These are phyloP conservation scores for Tranzscheliella williamsii DNA, from an alignment of 1,284 basidiomycete genomes.

Conservation along the genomic window DNA sequence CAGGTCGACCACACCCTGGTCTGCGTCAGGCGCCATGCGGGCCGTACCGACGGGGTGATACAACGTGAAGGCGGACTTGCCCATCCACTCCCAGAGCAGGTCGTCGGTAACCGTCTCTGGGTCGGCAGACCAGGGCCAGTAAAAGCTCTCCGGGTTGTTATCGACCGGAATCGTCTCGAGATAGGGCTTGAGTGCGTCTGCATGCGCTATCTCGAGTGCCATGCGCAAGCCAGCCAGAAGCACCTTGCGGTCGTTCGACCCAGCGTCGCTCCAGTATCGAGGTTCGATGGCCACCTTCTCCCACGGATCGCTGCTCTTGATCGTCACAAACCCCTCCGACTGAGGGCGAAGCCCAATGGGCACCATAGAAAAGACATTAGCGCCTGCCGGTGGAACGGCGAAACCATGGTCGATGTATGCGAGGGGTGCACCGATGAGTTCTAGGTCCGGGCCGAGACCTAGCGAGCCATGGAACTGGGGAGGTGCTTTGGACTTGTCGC, in stretches of 20 bases:
- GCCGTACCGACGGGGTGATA: slow-evolving; percentile 67
- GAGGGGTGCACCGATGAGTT: slow-evolving; percentile 44
- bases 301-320: slow-evolving; percentile 24
- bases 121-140: slow-evolving; percentile 39
- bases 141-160: slow-evolving; percentile 26
- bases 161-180: slow-evolving; percentile 31
- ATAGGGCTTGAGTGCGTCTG: slow-evolving; percentile 26
- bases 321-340: slow-evolving; percentile 32
- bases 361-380: slow-evolving; percentile 27
- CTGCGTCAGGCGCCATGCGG: slow-evolving; percentile 24
- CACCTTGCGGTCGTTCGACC: slow-evolving; percentile 43
- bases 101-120: slow-evolving; percentile 45
- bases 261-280: slow-evolving; percentile 35
- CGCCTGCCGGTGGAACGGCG: slow-evolving; percentile 19
- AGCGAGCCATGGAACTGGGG: slow-evolving; percentile 47
- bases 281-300: slow-evolving; percentile 40
- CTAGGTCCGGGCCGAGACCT: slow-evolving; percentile 57
- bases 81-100: slow-evolving; percentile 60
- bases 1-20: slow-evolving; percentile 34
- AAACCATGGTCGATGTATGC: slow-evolving; percentile 37
- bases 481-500: slow-evolving; percentile 29
- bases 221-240: slow-evolving; percentile 38
- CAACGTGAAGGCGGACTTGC: slow-evolving; percentile 67
- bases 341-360: slow-evolving; percentile 37
- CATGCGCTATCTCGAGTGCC: slow-evolving; percentile 20